Conservation (phyloP, 1,284 basidiomycete species). For the Cryptococcus sp. region DNA sequence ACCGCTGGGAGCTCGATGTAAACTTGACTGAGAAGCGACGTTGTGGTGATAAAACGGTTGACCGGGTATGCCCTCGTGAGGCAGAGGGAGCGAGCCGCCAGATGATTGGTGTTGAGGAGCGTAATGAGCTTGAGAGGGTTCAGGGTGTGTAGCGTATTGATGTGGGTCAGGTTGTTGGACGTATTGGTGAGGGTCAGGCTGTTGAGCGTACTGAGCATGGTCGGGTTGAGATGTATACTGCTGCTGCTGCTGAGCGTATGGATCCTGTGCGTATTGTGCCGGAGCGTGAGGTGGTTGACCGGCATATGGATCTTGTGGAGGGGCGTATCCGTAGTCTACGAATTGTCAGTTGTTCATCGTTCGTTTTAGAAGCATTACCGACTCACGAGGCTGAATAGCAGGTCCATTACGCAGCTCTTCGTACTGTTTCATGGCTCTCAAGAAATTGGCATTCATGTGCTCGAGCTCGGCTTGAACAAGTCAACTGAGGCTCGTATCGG, state of each 20-base stretch:
- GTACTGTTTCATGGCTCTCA: conserved; percentile 46
- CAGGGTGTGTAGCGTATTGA: conserved; percentile 21
- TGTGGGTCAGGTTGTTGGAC: conserved; percentile 16
- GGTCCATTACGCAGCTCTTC: conserved; percentile 36
- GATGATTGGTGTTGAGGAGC: conserved; percentile 5
- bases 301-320: conserved; percentile 13
- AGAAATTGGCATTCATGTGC: conserved; percentile 48
- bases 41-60: conserved; percentile 13
- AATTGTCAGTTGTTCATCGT: neutral
- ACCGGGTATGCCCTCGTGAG: conserved; percentile 6
- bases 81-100: conserved; percentile 8
- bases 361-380: neutral
- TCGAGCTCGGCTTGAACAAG: conserved; percentile 43
- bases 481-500: conserved; percentile 4
- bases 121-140: neutral
- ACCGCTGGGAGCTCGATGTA: conserved; percentile 18
- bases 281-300: conserved; percentile 7
- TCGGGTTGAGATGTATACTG: conserved; percentile 2
- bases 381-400: conserved; percentile 23
- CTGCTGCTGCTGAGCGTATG: conserved; percentile 6
- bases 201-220: conserved; percentile 9
- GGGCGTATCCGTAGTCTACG: conserved; percentile 23
- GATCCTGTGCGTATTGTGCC: conserved; percentile 7
- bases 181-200: conserved; percentile 5
- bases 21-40: conserved; percentile 7